Conservation (phyloP, 1,284 basidiomycete species). For the Chalciporus piperatoides region DNA sequence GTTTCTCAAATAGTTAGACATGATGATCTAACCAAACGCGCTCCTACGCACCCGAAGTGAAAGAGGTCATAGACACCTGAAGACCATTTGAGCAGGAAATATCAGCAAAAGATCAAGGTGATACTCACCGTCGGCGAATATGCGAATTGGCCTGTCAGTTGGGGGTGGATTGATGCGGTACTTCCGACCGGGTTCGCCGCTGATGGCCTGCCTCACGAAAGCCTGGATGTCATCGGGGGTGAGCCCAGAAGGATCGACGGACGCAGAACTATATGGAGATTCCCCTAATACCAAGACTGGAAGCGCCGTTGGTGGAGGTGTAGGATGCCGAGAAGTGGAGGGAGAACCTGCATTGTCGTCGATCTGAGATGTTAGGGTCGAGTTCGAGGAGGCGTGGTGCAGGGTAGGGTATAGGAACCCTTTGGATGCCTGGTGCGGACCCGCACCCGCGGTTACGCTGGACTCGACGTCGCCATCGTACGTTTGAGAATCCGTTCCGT, state of each 20-base stretch:
- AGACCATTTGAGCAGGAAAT: conserved; percentile 15
- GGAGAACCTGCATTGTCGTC: conserved; percentile 30
- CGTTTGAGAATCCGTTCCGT: conserved; percentile 77
- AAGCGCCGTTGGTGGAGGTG: conserved; percentile 21
- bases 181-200: conserved; percentile 55
- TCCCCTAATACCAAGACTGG: conserved; percentile 36
- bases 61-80: conserved; percentile 90
- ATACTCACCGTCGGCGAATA: conserved; percentile 86
- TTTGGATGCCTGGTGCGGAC: conserved; percentile 35
- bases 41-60: conserved; percentile 77
- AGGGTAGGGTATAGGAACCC: conserved; percentile 31
- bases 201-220: conserved; percentile 64
- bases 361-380: conserved; percentile 49
- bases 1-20: conserved; percentile 13
- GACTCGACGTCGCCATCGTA: conserved; percentile 91
- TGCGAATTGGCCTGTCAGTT: conserved; percentile 73
- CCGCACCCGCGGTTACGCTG: conserved; percentile 56
- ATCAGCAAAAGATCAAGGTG: conserved; percentile 3
- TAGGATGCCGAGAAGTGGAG: conserved; percentile 26
- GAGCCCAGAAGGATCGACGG: conserved; percentile 57
- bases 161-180: conserved; percentile 89
- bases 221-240: conserved; percentile 70
- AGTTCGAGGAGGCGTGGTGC: conserved; percentile 45
- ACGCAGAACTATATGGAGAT: conserved; percentile 40
- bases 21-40: conserved; percentile 2